Evolutionary conservation across 495 filamentous ascomycete genomes (phyloP).

Genomic region (Terfezia claveryi): DNA sequence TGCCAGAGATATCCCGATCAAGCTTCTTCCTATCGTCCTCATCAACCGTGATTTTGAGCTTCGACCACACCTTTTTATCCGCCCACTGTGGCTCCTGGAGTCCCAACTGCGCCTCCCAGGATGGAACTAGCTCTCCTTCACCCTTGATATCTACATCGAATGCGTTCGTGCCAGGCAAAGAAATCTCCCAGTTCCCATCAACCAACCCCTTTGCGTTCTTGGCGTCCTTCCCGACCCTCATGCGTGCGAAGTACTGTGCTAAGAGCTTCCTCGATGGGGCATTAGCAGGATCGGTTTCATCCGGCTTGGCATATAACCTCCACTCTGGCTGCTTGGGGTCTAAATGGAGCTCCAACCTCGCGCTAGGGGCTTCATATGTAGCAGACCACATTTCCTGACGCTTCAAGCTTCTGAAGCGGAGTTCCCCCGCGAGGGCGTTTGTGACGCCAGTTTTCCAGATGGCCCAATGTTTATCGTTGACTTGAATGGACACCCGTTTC

Average conservation of each 20-base stretch:
- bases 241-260: neutral
- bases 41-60: constrained; percentile 19
- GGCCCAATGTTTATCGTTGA: constrained; percentile 17
- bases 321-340: constrained; percentile 25
- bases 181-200: constrained; percentile 32
- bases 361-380: constrained; percentile 27
- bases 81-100: constrained; percentile 20
- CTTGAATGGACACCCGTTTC: neutral
- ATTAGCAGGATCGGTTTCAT: neutral
- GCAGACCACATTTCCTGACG: constrained; percentile 32
- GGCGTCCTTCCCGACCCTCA: neutral
- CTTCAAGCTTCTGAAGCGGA: constrained; percentile 27
- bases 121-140: constrained; percentile 12
- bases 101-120: constrained; percentile 22
- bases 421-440: constrained; percentile 22
- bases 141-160: constrained; percentile 17
- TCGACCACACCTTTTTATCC: constrained; percentile 24
- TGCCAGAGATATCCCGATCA: constrained; percentile 29
- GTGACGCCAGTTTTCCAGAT: constrained; percentile 21
- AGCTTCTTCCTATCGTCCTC: constrained; percentile 18
- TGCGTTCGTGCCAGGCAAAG: constrained; percentile 20
- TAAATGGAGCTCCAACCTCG: constrained; percentile 31
- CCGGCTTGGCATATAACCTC: constrained; percentile 31
- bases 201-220: neutral
- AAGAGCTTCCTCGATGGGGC: neutral